phyloP scores from a whole-genome alignment of 305 asterid genomes.

The Lippia alba region DNA sequence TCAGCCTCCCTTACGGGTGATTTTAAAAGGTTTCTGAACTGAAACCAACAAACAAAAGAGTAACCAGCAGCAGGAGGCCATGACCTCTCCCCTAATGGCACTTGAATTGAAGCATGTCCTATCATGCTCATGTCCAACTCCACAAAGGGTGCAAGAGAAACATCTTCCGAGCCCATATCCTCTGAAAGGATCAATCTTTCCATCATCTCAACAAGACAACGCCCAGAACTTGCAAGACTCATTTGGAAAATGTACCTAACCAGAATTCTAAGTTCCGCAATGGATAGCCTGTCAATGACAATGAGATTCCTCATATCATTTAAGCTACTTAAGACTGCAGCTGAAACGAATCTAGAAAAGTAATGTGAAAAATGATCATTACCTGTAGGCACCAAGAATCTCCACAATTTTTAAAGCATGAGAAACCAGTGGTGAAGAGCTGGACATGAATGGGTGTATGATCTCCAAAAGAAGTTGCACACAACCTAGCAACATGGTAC shows the following conservation, averaged over 20 bases:
- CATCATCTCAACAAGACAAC: slow-evolving; percentile 91
- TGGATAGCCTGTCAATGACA: slow-evolving; percentile 75
- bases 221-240: slow-evolving; percentile 71
- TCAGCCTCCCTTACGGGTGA: slow-evolving; percentile 71
- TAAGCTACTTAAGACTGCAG: slow-evolving; percentile 29
- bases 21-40: slow-evolving; percentile 74
- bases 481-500: slow-evolving; percentile 64
- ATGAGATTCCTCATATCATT: slow-evolving; percentile 30
- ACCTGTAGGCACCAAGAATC: slow-evolving; percentile 98
- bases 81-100: slow-evolving; percentile 98
- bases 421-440: slow-evolving; percentile 80
- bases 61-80: slow-evolving; percentile 99
- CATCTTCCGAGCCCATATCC: slow-evolving; percentile 81
- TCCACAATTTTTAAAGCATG: slow-evolving; percentile 88
- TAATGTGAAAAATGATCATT: slow-evolving; percentile 26
- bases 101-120: slow-evolving; percentile 98
- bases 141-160: slow-evolving; percentile 94
- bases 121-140: slow-evolving; percentile 95
- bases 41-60: slow-evolving; percentile 99
- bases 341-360: slow-evolving; percentile 25
- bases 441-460: slow-evolving; percentile 83
- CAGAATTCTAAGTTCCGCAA: slow-evolving; percentile 85
- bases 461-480: slow-evolving; percentile 97
- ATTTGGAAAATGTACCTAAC: slow-evolving; percentile 87
- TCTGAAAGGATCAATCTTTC: slow-evolving; percentile 77